A percentile compares a stretch with the other conserved stretches of the same genome.
Evolutionary conservation across 257 asterid genomes (phyloP).

Genomic region (Solanum sejunctum): DNA sequence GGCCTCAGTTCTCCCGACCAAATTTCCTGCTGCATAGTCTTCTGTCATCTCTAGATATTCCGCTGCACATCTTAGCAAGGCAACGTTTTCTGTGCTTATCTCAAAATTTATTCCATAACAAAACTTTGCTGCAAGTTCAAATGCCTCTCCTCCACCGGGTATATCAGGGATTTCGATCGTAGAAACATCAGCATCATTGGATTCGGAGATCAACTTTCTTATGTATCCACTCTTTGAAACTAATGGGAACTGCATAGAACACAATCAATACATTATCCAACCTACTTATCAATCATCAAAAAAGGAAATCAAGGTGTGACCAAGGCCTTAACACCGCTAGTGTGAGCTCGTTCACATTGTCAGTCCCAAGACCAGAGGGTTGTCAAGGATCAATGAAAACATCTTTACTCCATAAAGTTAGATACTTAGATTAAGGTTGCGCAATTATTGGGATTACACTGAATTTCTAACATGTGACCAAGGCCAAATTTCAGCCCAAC

Average conservation of each 20-base stretch:
- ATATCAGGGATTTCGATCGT: conserved; percentile 43
- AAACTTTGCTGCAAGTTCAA: conserved; percentile 78
- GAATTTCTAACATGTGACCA: neutral
- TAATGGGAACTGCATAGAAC: conserved; percentile 53
- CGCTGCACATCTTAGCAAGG: conserved; percentile 57
- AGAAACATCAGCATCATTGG: conserved; percentile 28
- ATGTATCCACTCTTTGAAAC: conserved; percentile 76
- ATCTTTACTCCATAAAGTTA: neutral
- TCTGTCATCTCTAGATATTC: conserved; percentile 85
- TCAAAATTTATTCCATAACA: conserved; percentile 83
- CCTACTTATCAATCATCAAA: neutral
- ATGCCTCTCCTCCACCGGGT: conserved; percentile 81
- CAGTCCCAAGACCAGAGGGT: neutral
- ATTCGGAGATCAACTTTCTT: conserved; percentile 44
- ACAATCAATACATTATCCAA: neutral
- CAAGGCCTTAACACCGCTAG: neutral
- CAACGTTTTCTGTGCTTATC: conserved; percentile 58
- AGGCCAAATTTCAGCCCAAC: neutral
- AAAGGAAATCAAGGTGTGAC: neutral
- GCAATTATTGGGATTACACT: neutral
- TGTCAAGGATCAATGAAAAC: neutral
- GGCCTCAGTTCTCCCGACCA: conserved; percentile 52
- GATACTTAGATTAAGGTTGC: neutral
- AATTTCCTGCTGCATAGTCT: conserved; percentile 52
- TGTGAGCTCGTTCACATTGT: neutral